Evolutionary conservation across 345 rosid genomes (phyloP), one percentile per base, ranked within the genome.

Genomic region (Heritiera fomes): DNA sequence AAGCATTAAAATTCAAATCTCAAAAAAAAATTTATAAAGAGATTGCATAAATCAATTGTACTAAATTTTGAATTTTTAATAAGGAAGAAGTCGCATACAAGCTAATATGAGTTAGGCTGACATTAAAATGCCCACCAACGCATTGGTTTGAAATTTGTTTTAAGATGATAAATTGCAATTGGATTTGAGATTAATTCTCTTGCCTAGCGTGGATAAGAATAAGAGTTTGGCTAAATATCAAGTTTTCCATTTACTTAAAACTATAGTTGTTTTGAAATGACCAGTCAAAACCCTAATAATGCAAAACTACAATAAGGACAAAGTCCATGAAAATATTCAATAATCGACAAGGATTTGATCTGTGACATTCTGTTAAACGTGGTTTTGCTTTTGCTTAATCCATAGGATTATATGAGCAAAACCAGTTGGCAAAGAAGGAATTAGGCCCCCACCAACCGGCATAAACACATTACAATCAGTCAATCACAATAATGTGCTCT

Each of bases 361-460:
- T 18, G 43, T 80, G 79, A 73, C 46, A 63, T 78, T 73, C 46
- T 66, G 41, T 6, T 71, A 75, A 8, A 46, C 43, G 77, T 47
- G 49, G 73, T 61, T 71, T 75, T 34, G 74, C 58, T 61, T 71
- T 75, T 34, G 74, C 58, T 18, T 34, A 77, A 72, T 49, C 52
- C 68, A 77, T 17, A 17, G 55, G 60, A 43, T 77, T 43, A 28
- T 43, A 14, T 23, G 50, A 62, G 63, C 80, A 71, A 43, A 70
- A 10, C 55, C 61, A 70, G 86, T 77, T 84, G 86, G 84, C 82
- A 80, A 77, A 66, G 40, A 79, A 63, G 68, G 32, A n/a, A 73
- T 61, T 4, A 78, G 73, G 76, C 49, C 79, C 40, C 40, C 78
- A 79, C 74, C 88, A 79, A 80, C 86, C 79, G 80, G 80, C 88